phyloP scores from a whole-genome alignment of 305 asterid species.

The Fraxinus dipetala region DNA sequence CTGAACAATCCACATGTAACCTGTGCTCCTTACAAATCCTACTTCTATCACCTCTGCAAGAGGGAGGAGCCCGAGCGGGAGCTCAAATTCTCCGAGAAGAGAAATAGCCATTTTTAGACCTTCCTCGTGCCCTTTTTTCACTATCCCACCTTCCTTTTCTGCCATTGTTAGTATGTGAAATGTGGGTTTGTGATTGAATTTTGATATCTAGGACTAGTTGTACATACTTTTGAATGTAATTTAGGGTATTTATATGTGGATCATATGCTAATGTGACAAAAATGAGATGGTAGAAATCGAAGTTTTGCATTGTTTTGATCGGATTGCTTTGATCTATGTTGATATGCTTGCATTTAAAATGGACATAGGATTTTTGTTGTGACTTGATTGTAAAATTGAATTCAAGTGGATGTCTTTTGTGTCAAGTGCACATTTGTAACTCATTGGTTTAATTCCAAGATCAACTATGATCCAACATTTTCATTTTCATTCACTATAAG shows the following conservation, averaged over 20 bases:
- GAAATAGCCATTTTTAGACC: conserved; percentile 29
- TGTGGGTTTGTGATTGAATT: neutral
- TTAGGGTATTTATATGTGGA: neutral
- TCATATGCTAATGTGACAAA: neutral
- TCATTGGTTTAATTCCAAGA: neutral
- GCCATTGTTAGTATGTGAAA: conserved; percentile 11
- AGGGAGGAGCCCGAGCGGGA: conserved; percentile 28
- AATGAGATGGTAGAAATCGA: neutral
- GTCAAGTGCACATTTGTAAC: neutral
- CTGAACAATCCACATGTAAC: conserved; percentile 28
- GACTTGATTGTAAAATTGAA: neutral
- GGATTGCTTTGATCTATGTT: neutral
- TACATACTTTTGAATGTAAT: neutral
- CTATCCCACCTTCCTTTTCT: conserved; percentile 29
- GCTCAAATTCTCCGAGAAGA: conserved; percentile 24
- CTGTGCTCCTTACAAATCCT: conserved; percentile 22
- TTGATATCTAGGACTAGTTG: neutral
- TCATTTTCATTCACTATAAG: neutral
- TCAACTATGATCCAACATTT: neutral
- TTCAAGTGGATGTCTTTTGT: neutral
- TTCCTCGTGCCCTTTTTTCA: conserved; percentile 31
- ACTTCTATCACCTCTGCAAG: conserved; percentile 27
- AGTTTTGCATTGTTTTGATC: neutral
- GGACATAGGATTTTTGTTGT: neutral
- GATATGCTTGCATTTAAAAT: neutral